Evolutionary conservation across 805 yeast genomes (phyloP).

Genomic region (Sugiyamaella valdiviana): DNA sequence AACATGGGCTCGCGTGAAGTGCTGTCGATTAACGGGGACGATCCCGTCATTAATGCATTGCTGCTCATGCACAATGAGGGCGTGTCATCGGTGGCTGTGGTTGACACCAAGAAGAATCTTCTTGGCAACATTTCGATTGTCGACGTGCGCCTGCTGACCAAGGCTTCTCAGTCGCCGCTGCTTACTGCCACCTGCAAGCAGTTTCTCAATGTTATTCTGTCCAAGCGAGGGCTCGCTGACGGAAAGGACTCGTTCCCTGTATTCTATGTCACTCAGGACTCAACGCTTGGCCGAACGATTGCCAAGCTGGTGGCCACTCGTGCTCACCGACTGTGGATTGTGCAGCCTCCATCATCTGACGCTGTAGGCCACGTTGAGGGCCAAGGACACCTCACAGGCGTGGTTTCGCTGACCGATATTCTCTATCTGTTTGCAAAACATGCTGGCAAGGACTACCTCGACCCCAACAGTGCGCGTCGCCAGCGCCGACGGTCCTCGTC

Average conservation of each 20-base stretch:
- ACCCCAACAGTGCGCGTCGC: conserved; percentile 82
- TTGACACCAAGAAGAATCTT: conserved; percentile 67
- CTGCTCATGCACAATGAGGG: conserved; percentile 75
- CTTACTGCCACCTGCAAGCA: conserved; percentile 79
- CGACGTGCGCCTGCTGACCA: conserved; percentile 83
- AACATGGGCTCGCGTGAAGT: conserved; percentile 70
- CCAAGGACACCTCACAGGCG: conserved; percentile 77
- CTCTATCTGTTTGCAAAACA: conserved; percentile 72
- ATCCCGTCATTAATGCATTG: conserved; percentile 78
- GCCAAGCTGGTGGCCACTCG: conserved; percentile 95
- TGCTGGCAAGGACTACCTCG: conserved; percentile 58
- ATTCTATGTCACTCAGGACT: conserved; percentile 77
- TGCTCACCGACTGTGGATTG: conserved; percentile 63
- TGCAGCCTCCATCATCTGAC: conserved; percentile 26
- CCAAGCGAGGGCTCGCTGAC: conserved; percentile 83
- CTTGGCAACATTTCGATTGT: conserved; percentile 92
- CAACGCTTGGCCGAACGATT: conserved; percentile 79
- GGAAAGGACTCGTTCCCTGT: conserved; percentile 97
- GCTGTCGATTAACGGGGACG: conserved; percentile 80
- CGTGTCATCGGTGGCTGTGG: conserved; percentile 87
- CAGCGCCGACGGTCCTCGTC: conserved; percentile 54
- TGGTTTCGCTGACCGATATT: conserved; percentile 85
- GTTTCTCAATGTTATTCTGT: conserved; percentile 78
- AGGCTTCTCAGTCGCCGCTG: conserved; percentile 78
- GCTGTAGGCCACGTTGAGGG: conserved; percentile 33